Percentiles rank a stretch among this genome's conserved stretches.
phyloP scores from a whole-genome alignment of 2,329 filamentous ascomycete species.

The Drechslerella dactyloides region DNA sequence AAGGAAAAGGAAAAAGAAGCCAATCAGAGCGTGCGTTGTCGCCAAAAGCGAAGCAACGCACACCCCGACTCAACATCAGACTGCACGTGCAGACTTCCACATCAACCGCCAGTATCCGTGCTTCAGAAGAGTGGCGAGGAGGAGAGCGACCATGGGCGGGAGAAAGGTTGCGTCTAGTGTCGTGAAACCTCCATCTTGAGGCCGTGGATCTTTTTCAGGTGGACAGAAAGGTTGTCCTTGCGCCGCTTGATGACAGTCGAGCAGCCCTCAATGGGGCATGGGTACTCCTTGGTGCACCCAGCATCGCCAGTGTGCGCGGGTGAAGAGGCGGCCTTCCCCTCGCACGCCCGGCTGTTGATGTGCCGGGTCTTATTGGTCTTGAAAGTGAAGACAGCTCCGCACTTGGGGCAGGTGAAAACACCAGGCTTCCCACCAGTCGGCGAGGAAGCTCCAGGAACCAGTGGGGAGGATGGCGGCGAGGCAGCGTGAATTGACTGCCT shows the following conservation, averaged over 20 bases:
- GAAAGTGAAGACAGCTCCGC: slow-evolving; percentile 41
- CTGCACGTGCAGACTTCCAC: not conserved
- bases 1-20: slow-evolving; percentile 5
- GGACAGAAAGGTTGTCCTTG: slow-evolving; percentile 46
- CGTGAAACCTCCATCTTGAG: slow-evolving; percentile 45
- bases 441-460: slow-evolving; percentile 33
- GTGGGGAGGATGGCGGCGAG: slow-evolving; percentile 36
- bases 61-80: not conserved
- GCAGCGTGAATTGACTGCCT: slow-evolving; percentile 8
- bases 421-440: slow-evolving; percentile 45
- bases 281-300: slow-evolving; percentile 40
- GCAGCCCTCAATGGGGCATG: slow-evolving; percentile 46
- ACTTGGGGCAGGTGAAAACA: slow-evolving; percentile 44
- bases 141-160: not conserved
- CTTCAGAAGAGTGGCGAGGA: not conserved
- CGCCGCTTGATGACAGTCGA: slow-evolving; percentile 47
- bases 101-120: not conserved
- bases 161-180: slow-evolving; percentile 11
- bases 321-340: slow-evolving; percentile 16
- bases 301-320: slow-evolving; percentile 7
- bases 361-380: slow-evolving; percentile 48
- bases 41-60: not conserved
- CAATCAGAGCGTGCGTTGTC: not conserved
- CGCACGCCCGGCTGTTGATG: slow-evolving; percentile 45
- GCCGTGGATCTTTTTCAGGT: slow-evolving; percentile 45